Conservation (phyloP, 441 rosid species). For the Eruca vesicaria region DNA sequence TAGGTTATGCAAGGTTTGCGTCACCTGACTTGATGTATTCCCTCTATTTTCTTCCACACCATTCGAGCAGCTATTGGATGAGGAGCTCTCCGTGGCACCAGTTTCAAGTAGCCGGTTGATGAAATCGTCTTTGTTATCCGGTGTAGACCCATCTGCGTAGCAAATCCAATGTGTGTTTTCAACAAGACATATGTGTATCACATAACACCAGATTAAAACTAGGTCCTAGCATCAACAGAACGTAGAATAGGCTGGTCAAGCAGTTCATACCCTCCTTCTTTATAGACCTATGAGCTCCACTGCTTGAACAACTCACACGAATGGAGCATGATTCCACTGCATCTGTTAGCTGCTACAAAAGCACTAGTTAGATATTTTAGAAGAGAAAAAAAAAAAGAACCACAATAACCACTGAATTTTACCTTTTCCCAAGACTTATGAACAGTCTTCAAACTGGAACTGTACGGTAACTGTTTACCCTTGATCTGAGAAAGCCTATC, state of each 20-base stretch:
- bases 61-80: slow-evolving; percentile 43
- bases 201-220: slow-evolving; percentile 10
- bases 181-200: slow-evolving; percentile 31
- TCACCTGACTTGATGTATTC: slow-evolving; percentile 44
- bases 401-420: background rate
- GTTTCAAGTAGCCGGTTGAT: slow-evolving; percentile 69
- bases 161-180: slow-evolving; percentile 36
- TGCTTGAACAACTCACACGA: slow-evolving; percentile 47
- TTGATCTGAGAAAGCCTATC: slow-evolving; percentile 52
- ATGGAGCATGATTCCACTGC: slow-evolving; percentile 67
- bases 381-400: background rate
- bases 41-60: slow-evolving; percentile 46
- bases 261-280: slow-evolving; percentile 52
- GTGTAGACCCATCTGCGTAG: slow-evolving; percentile 50
- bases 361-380: slow-evolving; percentile 36
- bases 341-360: slow-evolving; percentile 57
- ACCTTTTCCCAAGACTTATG: slow-evolving; percentile 80
- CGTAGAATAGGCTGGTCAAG: slow-evolving; percentile 13
- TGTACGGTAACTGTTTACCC: slow-evolving; percentile 64
- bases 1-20: slow-evolving; percentile 48
- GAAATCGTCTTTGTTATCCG: slow-evolving; percentile 53
- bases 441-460: slow-evolving; percentile 58
- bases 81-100: slow-evolving; percentile 87
- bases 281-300: slow-evolving; percentile 34
- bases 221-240: slow-evolving; percentile 8